Percentiles rank a stretch among this genome's conserved stretches.
Evolutionary conservation across 768 basidiomycete genomes (phyloP).

Genomic region (Phaeotremella fagi): DNA sequence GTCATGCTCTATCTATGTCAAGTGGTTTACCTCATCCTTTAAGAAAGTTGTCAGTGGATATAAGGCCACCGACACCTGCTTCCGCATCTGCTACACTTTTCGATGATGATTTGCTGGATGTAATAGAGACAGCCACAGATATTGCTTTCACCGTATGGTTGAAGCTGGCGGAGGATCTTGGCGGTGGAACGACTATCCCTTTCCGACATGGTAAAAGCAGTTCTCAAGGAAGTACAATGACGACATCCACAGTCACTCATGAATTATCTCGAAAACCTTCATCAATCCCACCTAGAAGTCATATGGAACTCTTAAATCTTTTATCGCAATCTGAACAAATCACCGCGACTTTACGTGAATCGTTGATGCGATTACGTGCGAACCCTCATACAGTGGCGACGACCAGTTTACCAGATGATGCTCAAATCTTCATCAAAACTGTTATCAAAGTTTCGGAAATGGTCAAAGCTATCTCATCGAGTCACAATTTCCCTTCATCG

Average conservation of each 20-base stretch:
- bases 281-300: conserved; percentile 33
- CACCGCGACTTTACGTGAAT: conserved; percentile 61
- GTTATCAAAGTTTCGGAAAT: conserved; percentile 71
- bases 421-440: conserved; percentile 75
- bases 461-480: conserved; percentile 59
- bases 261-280: conserved; percentile 9
- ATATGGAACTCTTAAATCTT: conserved; percentile 29
- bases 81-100: conserved; percentile 66
- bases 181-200: conserved; percentile 23
- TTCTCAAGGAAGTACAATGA: conserved; percentile 11
- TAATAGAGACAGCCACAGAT: conserved; percentile 71
- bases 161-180: conserved; percentile 69
- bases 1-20: conserved; percentile 43
- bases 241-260: neutral
- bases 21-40: conserved; percentile 11
- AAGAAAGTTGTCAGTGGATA: conserved; percentile 46
- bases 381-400: conserved; percentile 57
- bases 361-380: conserved; percentile 59
- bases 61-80: conserved; percentile 49
- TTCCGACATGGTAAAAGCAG: conserved; percentile 20
- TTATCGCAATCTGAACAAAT: conserved; percentile 61
- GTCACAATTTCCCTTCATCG: conserved; percentile 57
- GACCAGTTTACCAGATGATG: conserved; percentile 67
- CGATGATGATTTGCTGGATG: conserved; percentile 71
- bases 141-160: conserved; percentile 78